Evolutionary conservation across 164 flowering plant genomes (phyloP), one percentile per base, ranked within the genome.

Genomic region (Houttuynia cordata): DNA sequence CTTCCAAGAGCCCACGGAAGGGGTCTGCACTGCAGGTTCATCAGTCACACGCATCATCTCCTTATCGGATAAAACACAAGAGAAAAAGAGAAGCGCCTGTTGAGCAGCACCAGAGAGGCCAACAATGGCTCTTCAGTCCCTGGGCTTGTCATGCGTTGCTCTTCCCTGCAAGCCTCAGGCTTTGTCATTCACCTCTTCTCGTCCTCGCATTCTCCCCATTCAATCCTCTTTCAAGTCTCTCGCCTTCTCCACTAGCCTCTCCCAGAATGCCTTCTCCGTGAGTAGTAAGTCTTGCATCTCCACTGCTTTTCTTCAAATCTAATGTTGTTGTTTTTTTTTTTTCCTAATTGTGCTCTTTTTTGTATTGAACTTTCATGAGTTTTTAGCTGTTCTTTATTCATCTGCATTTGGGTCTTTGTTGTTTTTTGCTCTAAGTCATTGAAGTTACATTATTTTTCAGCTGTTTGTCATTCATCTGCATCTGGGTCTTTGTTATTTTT

Each of bases 211-310:
- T n/a, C n/a, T n/a, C 1, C 14, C 69, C 12, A 57, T 59, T 18
- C 58, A 64, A 4, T 22, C 74, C 18, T 8, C 74, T n/a, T n/a
- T n/a, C n/a, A n/a, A n/a, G n/a, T n/a, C n/a, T 40, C 80, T 86
- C 59, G 73, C 83, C 54, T 86, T 81, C 79, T 82, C 86, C 66
- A 24, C 65, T 4, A 67, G 56, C 59, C 68, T 81, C 23, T 79
- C 83, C 8, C 49, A 65, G 58, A 59, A 58, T 61, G 57, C 64
- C 64, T 77, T 84, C 79, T 66, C 67, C 62, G 62, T 14, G 59
- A 87, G 86, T n/a, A n/a, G n/a, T 81, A 71, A 62, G n/a, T 24
- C 47, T 9, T 56, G 19, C 14, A 7, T 19, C n/a, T n/a, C n/a
- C n/a, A n/a, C n/a, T n/a, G n/a, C n/a, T n/a, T n/a, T n/a, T n/a